phyloP scores from a whole-genome alignment of 2,329 filamentous ascomycete species.

The Calonectria montana region DNA sequence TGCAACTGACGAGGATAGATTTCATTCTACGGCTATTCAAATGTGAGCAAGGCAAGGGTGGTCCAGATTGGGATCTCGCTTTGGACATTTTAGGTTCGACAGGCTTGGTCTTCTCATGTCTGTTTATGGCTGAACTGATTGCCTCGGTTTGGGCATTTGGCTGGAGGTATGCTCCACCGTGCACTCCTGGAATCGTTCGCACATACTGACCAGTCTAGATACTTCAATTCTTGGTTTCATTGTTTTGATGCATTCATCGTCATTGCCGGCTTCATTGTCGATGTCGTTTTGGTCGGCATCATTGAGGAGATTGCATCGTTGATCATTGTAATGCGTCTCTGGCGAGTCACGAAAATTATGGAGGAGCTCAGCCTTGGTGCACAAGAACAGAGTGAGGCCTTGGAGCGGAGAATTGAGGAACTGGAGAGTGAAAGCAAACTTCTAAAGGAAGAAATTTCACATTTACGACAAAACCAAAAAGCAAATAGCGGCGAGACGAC shows the following conservation, averaged over 20 bases:
- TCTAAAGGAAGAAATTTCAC: conserved; percentile 5
- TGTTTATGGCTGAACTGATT: conserved; percentile 74
- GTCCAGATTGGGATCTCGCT: conserved; percentile 21
- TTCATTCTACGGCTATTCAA: conserved; percentile 25
- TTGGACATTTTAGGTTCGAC: conserved; percentile 44
- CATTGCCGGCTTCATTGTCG: conserved; percentile 69
- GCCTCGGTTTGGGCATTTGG: conserved; percentile 72
- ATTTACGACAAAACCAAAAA: background rate
- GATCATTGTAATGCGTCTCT: conserved; percentile 74
- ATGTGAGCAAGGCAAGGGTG: conserved; percentile 22
- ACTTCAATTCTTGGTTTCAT: conserved; percentile 70
- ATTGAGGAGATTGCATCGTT: conserved; percentile 73
- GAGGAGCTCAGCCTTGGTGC: conserved; percentile 75
- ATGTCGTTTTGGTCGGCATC: conserved; percentile 69
- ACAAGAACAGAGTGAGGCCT: conserved; percentile 69
- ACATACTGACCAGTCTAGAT: conserved; percentile 51
- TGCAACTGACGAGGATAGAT: background rate
- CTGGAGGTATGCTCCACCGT: conserved; percentile 56
- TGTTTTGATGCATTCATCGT: conserved; percentile 74
- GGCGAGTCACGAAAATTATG: conserved; percentile 77
- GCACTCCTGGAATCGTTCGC: background rate
- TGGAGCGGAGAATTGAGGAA: conserved; percentile 63
- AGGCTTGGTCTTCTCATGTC: conserved; percentile 68
- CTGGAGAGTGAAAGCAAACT: conserved; percentile 60
- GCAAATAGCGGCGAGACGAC: background rate